Evolutionary conservation across 192 early-diverging fungal species (phyloP).

Genomic region (Mortierella claussenii): DNA sequence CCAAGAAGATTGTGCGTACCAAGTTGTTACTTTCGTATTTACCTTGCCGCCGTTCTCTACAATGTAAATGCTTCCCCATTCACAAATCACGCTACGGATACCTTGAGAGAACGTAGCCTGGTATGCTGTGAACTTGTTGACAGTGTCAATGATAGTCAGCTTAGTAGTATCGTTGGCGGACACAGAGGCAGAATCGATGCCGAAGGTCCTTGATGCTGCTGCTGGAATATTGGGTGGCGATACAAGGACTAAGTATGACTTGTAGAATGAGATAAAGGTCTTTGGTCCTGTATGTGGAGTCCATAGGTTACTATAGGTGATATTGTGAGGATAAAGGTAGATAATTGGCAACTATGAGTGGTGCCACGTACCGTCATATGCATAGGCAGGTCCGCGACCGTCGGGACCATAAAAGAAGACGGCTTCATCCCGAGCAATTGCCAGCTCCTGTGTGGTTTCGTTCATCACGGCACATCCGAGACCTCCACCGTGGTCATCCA

Average conservation of each 20-base stretch:
- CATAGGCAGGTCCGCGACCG: slow-evolving; percentile 93
- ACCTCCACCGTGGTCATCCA: slow-evolving; percentile 88
- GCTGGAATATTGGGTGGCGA: slow-evolving; percentile 63
- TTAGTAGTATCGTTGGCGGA: slow-evolving; percentile 61
- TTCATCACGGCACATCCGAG: slow-evolving; percentile 79
- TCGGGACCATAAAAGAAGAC: slow-evolving; percentile 92
- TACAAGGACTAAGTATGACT: slow-evolving; percentile 79
- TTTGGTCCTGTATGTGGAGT: slow-evolving; percentile 63
- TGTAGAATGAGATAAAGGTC: slow-evolving; percentile 75
- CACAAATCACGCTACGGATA: slow-evolving; percentile 77
- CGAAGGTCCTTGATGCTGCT: slow-evolving; percentile 54
- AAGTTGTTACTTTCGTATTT: not conserved
- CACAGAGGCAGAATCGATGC: slow-evolving; percentile 23
- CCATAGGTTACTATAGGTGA: too few species aligned
- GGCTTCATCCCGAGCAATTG: slow-evolving; percentile 88
- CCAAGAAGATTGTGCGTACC: not conserved
- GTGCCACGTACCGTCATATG: slow-evolving; percentile 86
- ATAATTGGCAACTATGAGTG: too few species aligned
- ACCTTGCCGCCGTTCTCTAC: slow-evolving; percentile 81
- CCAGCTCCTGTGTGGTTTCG: slow-evolving; percentile 77
- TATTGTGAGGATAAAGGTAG: too few species aligned
- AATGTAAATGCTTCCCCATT: slow-evolving; percentile 93
- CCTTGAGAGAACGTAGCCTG: slow-evolving; percentile 78
- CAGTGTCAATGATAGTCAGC: slow-evolving; percentile 89
- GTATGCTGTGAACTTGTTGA: slow-evolving; percentile 93